Evolutionary conservation across 768 basidiomycete species (phyloP), one percentile per base, ranked within the genome.

Genomic region (Aureoboletus auriporus): DNA sequence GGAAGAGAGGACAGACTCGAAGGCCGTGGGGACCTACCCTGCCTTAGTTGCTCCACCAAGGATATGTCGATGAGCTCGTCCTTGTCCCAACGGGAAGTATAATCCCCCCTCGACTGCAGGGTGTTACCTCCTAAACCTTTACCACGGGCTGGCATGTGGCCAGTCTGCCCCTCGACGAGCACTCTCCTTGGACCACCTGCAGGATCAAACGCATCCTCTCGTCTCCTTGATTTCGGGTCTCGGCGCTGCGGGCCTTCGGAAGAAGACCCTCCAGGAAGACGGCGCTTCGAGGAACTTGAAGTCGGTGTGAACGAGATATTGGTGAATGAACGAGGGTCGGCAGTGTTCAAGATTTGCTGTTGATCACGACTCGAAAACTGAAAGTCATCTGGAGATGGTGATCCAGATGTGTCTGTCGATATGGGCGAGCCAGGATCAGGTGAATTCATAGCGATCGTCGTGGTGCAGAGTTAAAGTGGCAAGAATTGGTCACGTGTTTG

Each of bases 41-140:
- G 80, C 58, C 80, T 74, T 42, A 82, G 62, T 52, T 68, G 71
- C 12, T 82, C 80, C 28, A 79, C 77, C 17, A 79, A 47, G 44
- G 67, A 55, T 33, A 62, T 54, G 61, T 82, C 80, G 43, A 81
- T 66, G 44, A 82, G 66, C 16, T 82, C 80, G 37, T 79, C 78
- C 53, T 79, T 80, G 44, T 82, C 78, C 47, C 76, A 66, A 60
- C 73, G 77, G n/a, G 63, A 66, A 16, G 66, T 64, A 30, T 65
- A 64, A 34, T 76, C 73, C 35, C 66, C 65, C 42, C 60, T 65
- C 27, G 62, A 60, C 50, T 64, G 56, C 39, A 55, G 51, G 9
- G 63, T 33, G 47, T 49, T 59, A 41, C 53, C 39, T 43, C 56
- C 55, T 28, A 54, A 33, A 29, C 51, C 59, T n/a, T 50, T 39